These are phyloP conservation scores for Blumeriella jaapii DNA, from an alignment of 2,329 filamentous ascomycete species.

Conservation along the genomic window DNA sequence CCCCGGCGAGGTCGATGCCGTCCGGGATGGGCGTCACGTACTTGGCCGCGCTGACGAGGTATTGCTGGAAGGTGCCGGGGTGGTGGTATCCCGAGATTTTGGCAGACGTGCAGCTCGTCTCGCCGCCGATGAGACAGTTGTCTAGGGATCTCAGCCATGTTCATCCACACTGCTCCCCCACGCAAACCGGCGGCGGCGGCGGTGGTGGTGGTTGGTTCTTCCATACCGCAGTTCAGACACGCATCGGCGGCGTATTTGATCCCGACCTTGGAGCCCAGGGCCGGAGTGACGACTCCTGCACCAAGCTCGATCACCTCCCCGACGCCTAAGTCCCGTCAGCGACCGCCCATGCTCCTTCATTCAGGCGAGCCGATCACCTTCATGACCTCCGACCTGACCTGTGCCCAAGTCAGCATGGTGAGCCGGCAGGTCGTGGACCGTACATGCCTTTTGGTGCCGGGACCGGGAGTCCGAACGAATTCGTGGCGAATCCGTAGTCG, in stretches of 20 bases:
- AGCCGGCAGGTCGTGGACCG: background rate
- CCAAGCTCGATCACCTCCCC: conserved; percentile 52
- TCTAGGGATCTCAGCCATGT: conserved; percentile 11
- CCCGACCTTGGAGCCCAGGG: conserved; percentile 50
- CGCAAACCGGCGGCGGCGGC: too few species aligned
- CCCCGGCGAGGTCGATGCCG: conserved; percentile 42
- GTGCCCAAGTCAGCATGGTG: background rate
- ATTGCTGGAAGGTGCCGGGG: conserved; percentile 19
- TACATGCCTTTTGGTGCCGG: background rate
- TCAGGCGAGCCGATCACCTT: conserved; percentile 34
- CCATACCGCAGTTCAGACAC: conserved; percentile 36
- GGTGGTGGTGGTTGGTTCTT: background rate
- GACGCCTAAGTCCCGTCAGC: conserved; percentile 23
- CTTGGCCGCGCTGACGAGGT: conserved; percentile 38
- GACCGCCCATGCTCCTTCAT: background rate
- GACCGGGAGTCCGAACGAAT: conserved; percentile 5
- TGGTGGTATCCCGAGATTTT: conserved; percentile 52
- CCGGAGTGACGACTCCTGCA: conserved; percentile 35
- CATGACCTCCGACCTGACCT: conserved; percentile 55
- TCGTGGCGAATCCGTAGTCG: conserved; percentile 8
- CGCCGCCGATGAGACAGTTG: conserved; percentile 40
- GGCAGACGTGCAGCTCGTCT: conserved; percentile 45
- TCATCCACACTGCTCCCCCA: too few species aligned
- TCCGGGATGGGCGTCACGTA: conserved; percentile 46
- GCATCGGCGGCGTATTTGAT: conserved; percentile 47